These are phyloP conservation scores for Dalbergia cochinchinensis DNA, from an alignment of 306 rosid species.

Conservation along the genomic window DNA sequence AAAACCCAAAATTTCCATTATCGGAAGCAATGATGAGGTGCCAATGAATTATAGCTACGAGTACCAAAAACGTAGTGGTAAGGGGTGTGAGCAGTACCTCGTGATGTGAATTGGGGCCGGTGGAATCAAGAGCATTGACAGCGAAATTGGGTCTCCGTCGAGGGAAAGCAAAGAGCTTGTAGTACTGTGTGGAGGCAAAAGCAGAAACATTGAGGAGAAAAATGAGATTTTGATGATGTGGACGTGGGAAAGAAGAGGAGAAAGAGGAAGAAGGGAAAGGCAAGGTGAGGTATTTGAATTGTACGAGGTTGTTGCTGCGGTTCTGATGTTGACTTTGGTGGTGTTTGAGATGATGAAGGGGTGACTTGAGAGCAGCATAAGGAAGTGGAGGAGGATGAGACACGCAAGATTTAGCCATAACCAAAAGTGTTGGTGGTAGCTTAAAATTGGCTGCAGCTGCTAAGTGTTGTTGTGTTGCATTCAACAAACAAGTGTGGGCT, in stretches of 20 bases:
- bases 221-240: slow-evolving; percentile 29
- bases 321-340: neutral
- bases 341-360: slow-evolving; percentile 9
- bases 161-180: slow-evolving; percentile 33
- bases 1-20: neutral
- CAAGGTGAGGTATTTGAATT: slow-evolving; percentile 28
- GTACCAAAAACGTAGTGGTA: neutral
- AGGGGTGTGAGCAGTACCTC: slow-evolving; percentile 55
- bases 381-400: slow-evolving; percentile 10
- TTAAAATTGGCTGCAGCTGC: neutral
- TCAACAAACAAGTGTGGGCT: neutral
- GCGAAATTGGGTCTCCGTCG: slow-evolving; percentile 41
- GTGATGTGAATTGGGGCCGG: slow-evolving; percentile 54
- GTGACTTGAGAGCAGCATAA: neutral
- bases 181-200: slow-evolving; percentile 1
- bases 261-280: neutral
- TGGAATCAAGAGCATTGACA: slow-evolving; percentile 60
- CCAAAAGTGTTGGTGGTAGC: neutral
- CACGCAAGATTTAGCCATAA: slow-evolving; percentile 44
- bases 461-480: neutral
- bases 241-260: neutral
- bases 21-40: neutral
- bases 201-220: slow-evolving; percentile 20
- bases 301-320: neutral
- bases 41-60: neutral